phyloP scores from a whole-genome alignment of 1,284 basidiomycete species.

The Ustilago nuda region DNA sequence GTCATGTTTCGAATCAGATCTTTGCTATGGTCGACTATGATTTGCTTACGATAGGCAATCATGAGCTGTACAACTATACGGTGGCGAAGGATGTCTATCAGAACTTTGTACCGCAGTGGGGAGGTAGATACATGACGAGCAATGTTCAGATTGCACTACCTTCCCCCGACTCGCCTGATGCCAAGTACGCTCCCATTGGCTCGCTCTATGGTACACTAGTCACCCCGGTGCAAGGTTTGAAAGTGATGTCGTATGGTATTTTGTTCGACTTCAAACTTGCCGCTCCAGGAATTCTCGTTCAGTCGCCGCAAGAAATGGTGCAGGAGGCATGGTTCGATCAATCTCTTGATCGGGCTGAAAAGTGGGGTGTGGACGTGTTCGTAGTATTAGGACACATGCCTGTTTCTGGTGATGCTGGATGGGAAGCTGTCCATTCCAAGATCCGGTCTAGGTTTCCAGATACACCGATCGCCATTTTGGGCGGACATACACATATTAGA shows the following conservation, averaged over 20 bases:
- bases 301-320: constrained; percentile 61
- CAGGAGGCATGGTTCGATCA: constrained; percentile 65
- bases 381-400: constrained; percentile 67
- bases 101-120: constrained; percentile 77
- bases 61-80: constrained; percentile 84
- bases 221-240: constrained; percentile 55
- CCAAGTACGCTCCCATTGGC: constrained; percentile 55
- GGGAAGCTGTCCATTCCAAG: constrained; percentile 57
- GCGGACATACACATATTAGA: constrained; percentile 67
- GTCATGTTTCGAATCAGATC: constrained; percentile 64
- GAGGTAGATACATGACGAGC: constrained; percentile 58
- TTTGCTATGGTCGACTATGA: constrained; percentile 83
- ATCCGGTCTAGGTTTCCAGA: constrained; percentile 61
- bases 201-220: constrained; percentile 53
- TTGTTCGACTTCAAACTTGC: constrained; percentile 64
- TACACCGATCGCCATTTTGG: constrained; percentile 60
- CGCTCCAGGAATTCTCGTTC: constrained; percentile 55
- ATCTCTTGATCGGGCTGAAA: constrained; percentile 49
- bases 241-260: constrained; percentile 64
- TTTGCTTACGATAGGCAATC: constrained; percentile 85
- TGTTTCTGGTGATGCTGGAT: constrained; percentile 58
- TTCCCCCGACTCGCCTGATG: constrained; percentile 24
- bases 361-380: constrained; percentile 61
- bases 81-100: constrained; percentile 82
- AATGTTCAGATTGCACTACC: constrained; percentile 61